phyloP scores from a whole-genome alignment of 106 monocot genomes.

The Platanthera guangdongensis region DNA sequence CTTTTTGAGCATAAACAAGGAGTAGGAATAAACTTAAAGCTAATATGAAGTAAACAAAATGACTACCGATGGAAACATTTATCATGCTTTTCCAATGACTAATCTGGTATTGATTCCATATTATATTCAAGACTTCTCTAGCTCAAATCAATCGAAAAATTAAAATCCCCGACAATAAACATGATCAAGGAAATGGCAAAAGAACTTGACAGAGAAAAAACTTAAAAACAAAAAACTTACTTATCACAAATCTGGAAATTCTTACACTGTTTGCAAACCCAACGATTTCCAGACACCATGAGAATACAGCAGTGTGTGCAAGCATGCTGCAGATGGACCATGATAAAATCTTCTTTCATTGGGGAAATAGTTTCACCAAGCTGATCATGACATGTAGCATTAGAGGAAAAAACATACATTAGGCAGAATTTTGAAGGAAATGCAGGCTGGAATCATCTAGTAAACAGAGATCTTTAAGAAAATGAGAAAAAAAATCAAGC shows the following conservation, averaged over 20 bases:
- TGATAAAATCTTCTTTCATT: slow-evolving; percentile 93
- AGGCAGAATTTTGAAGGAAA: neutral
- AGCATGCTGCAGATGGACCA: slow-evolving; percentile 83
- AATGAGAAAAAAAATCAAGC: neutral
- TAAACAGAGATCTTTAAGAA: neutral
- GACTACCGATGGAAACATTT: neutral
- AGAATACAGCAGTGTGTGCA: slow-evolving; percentile 71
- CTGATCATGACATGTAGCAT: slow-evolving; percentile 23
- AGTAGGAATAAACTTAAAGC: too few relatives aligned
- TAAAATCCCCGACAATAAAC: neutral
- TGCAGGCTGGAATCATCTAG: neutral
- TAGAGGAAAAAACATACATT: neutral
- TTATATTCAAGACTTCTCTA: neutral
- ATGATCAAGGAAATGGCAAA: neutral
- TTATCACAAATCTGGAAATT: slow-evolving; percentile 72
- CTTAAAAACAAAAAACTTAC: slow-evolving; percentile 23
- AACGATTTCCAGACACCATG: slow-evolving; percentile 72
- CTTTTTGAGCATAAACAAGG: too few relatives aligned
- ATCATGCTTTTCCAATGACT: neutral
- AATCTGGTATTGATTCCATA: neutral
- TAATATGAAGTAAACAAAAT: neutral
- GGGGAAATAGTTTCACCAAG: slow-evolving; percentile 84
- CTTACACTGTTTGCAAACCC: slow-evolving; percentile 73
- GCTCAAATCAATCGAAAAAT: neutral
- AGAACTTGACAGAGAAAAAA: neutral